A percentile compares a stretch with the other conserved stretches of the same genome.
Conservation (phyloP, 2,329 filamentous ascomycete genomes). For the Penicillium sp. region DNA sequence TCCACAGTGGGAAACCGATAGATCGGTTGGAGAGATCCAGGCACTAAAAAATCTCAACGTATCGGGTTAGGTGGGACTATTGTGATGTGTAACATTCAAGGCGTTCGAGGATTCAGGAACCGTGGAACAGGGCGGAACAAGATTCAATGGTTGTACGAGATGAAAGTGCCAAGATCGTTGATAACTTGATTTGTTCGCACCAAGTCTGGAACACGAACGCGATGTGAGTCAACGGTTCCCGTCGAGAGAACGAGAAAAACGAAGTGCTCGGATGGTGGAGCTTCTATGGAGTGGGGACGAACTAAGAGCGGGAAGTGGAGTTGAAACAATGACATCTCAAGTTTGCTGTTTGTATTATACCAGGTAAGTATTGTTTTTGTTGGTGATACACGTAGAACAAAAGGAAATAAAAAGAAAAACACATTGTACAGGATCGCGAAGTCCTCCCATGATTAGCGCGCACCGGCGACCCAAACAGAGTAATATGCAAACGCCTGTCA, state of each 20-base stretch:
- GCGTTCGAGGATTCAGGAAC: conserved; percentile 6
- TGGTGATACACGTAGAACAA: conserved; percentile 25
- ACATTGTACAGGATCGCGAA: conserved; percentile 25
- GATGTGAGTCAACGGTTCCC: too few species aligned
- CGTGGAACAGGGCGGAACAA: conserved; percentile 6
- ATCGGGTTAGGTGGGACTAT: conserved; percentile 3
- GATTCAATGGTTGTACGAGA: neutral
- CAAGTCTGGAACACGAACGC: too few species aligned
- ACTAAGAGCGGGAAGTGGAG: neutral
- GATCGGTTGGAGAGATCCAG: conserved; percentile 22
- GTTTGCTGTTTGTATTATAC: conserved; percentile 18
- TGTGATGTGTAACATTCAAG: conserved; percentile 28
- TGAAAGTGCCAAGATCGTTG: neutral
- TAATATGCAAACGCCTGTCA: conserved; percentile 31
- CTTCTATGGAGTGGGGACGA: neutral
- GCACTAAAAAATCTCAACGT: conserved; percentile 2
- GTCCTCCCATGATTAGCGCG: conserved; percentile 17
- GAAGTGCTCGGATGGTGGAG: neutral
- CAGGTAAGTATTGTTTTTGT: conserved; percentile 5
- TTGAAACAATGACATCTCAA: conserved; percentile 5
- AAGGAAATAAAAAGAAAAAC: conserved; percentile 28
- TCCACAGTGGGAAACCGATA: conserved; percentile 18
- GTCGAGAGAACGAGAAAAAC: too few species aligned
- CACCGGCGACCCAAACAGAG: conserved; percentile 18
- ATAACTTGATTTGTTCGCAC: too few species aligned